Evolutionary conservation across 148 eudicot species (phyloP), one percentile per base, ranked within the genome.

Genomic region (Fagopyrum homotropicum): DNA sequence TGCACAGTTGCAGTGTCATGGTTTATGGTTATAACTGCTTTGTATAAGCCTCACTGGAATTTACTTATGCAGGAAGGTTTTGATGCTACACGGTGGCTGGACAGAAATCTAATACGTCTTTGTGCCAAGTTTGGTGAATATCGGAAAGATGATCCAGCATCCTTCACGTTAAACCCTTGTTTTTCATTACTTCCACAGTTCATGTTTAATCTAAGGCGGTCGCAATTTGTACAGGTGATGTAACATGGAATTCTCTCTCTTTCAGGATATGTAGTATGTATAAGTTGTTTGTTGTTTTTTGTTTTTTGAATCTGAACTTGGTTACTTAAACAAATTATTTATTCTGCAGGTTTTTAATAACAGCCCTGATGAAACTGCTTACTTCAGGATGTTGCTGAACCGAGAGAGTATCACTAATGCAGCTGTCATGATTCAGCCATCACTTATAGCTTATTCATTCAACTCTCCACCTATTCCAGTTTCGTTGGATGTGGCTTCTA

Each of bases 341-440:
- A 50, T 10, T 30, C 66, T 48, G 9, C 82, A 91, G 98, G 98
- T 93, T 45, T 93, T 89, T 49, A 93, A 93, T 79, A 93, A 91
- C 77, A 93, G 98, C 83, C 98, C 98, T 9, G 98, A 94, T 87
- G 98, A 94, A 87, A 91, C 98, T 2, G 98, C 98, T 77, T 94
- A 90, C 79, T 94, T 94, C 80, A 91, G 98, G 69, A 91, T 94
- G 89, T 80, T 84, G 81, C 75, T 94, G 78, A 90, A 94, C 85
- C 88, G 97, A 73, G 97, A 94, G 81, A 90, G 79, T 71, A 81
- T 88, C 81, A 89, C 88, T 48, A 94, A 94, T 81, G 88, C 96
- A 70, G 96, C 88, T 10, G 91, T 90, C 81, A 94, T 94, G 98
- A 91, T 94, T 74, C 97, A 94, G 78, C 98, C 98, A 30, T 91